Percentiles rank a stretch among this genome's conserved stretches.
phyloP scores from a whole-genome alignment of 2,329 filamentous ascomycete species.

The Epichloe elymi region DNA sequence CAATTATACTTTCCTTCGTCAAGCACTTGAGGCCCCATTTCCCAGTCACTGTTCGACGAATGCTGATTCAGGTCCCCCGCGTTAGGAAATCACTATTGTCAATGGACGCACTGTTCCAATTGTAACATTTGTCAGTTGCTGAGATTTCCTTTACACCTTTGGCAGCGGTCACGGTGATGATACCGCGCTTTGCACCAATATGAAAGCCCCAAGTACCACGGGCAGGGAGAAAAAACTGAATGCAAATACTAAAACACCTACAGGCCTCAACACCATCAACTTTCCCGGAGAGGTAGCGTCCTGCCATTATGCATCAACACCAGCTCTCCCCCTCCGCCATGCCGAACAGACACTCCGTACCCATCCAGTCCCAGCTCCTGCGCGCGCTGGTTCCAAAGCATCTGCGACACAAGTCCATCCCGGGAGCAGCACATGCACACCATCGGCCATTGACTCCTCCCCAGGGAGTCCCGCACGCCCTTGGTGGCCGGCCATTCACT shows the following conservation, averaged over 20 bases:
- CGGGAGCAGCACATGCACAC: slow-evolving; percentile 51
- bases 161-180: no score
- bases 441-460: slow-evolving; percentile 55
- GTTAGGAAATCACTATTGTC: background rate
- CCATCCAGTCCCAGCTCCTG: slow-evolving; percentile 50
- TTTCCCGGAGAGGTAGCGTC: slow-evolving; percentile 11
- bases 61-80: background rate
- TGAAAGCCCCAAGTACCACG: background rate
- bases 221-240: background rate
- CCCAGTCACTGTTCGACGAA: background rate
- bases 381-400: slow-evolving; percentile 59
- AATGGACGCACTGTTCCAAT: background rate
- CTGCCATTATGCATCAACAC: slow-evolving; percentile 39
- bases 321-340: slow-evolving; percentile 23
- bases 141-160: no score
- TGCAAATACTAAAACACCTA: background rate
- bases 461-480: slow-evolving; percentile 62
- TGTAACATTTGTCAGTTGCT: no score
- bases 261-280: background rate
- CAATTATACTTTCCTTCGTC: no score
- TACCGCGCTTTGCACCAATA: no score
- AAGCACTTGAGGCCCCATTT: background rate
- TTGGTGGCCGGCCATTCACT: slow-evolving; percentile 58
- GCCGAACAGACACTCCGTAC: slow-evolving; percentile 35
- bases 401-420: slow-evolving; percentile 48